Evolutionary conservation across 768 basidiomycete genomes (phyloP), one percentile per base, ranked within the genome.

Genomic region (Boletus patriciae): DNA sequence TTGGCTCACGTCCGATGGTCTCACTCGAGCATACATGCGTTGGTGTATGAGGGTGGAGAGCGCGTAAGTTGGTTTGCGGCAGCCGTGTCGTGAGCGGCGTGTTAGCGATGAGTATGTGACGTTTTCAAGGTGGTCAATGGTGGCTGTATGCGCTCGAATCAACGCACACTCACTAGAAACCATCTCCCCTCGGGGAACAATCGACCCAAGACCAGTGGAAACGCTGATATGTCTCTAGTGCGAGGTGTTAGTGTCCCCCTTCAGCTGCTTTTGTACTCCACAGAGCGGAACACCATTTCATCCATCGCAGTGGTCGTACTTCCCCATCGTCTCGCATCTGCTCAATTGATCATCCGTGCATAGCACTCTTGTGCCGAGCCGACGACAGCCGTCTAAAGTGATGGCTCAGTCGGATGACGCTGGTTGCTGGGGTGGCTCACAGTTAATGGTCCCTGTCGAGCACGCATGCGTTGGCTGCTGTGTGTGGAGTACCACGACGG

Each of bases 1-100:
- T 46, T 58, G 46, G 57, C 43, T 58, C 57, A 58, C 48, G 25
- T 40, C 18, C 31, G 4, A 58, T 36, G 37, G n/a, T 38, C 15
- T 38, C 13, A 13, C 11, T 34, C 23, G 11, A 47, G 46, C 40
- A n/a, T 57, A 21, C 23, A 29, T 29, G 31, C 33, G 25, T 36
- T n/a, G 29, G 51, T 3, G 25, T 31, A 11, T 21, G 18, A 46
- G 25, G 16, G 16, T 46, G 29, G 46, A 15, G 12, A 36, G 9
- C 8, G 33, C 11, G 13, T 52, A 43, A 50, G 25, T 29, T 15
- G 38, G 16, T 19, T n/a, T 10, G 8, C 23, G 9, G 13, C 25
- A 13, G 4, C 23, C n/a, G 6, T 19, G 37, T 50, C 13, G 49
- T 3, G 9, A 43, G 38, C n/a, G 25, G n/a, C 25, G 23, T 46